Evolutionary conservation across 2,329 filamentous ascomycete genomes (phyloP).

Genomic region (Aspergillus sp.): DNA sequence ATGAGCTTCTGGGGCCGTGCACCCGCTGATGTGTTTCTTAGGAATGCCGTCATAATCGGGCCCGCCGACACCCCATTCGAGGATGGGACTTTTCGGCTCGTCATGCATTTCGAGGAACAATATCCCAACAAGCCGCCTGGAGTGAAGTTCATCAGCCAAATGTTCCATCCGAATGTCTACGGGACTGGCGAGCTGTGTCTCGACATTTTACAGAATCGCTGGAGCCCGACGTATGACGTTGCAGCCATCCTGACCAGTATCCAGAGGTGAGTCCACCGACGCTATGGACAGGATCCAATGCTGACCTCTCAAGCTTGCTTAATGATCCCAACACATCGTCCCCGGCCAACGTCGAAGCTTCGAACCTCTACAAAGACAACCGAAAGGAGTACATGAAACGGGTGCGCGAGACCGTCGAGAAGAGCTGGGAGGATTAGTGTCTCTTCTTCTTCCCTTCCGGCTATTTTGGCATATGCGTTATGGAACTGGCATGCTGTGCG

Average conservation of each 20-base stretch:
- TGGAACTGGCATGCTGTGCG: background rate
- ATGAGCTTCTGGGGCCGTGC: slow-evolving; percentile 1
- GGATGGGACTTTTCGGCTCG: slow-evolving; percentile 91
- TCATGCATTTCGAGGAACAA: slow-evolving; percentile 99
- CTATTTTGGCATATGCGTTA: slow-evolving; percentile 6
- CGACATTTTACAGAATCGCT: slow-evolving; percentile 94
- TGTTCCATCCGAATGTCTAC: slow-evolving; percentile 99
- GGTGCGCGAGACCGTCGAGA: slow-evolving; percentile 93
- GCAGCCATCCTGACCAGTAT: slow-evolving; percentile 95
- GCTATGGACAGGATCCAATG: background rate
- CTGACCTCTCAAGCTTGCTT: slow-evolving; percentile 54
- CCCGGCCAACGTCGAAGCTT: slow-evolving; percentile 94
- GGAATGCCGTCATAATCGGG: slow-evolving; percentile 98
- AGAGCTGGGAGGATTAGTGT: slow-evolving; percentile 88
- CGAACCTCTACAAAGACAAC: slow-evolving; percentile 97
- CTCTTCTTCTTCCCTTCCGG: slow-evolving; percentile 1
- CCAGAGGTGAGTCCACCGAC: slow-evolving; percentile 59
- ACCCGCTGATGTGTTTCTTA: slow-evolving; percentile 34
- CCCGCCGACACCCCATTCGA: slow-evolving; percentile 96
- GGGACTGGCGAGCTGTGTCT: slow-evolving; percentile 92
- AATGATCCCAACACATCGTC: slow-evolving; percentile 99
- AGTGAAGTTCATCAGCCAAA: slow-evolving; percentile 96
- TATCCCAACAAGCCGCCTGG: slow-evolving; percentile 97
- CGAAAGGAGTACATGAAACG: slow-evolving; percentile 92
- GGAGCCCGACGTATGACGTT: slow-evolving; percentile 98